Percentiles rank a stretch among this genome's conserved stretches.
phyloP scores from a whole-genome alignment of 2,329 filamentous ascomycete species.

The Venturia nashicola region DNA sequence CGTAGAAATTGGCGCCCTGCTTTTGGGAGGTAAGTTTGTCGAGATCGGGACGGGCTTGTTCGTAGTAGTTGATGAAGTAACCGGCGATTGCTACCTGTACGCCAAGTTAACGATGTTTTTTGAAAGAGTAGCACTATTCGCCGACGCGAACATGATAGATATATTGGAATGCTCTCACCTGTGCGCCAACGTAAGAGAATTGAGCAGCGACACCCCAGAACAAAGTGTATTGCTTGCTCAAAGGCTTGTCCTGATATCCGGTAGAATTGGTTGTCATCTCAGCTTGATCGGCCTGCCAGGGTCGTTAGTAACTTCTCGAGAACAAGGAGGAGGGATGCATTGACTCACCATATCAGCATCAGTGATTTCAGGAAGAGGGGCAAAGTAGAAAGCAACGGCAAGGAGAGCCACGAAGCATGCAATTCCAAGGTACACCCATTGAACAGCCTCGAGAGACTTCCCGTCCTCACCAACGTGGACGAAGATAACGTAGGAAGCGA shows the following conservation, averaged over 20 bases:
- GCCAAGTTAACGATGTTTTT: constrained; percentile 14
- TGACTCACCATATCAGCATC: constrained; percentile 47
- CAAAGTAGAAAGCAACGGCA: constrained; percentile 53
- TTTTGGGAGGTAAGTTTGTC: constrained; percentile 17
- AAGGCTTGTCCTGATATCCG: constrained; percentile 46
- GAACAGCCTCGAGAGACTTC: constrained; percentile 52
- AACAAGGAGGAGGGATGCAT: too few relatives aligned
- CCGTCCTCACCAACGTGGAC: constrained; percentile 44
- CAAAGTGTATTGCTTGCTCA: constrained; percentile 46
- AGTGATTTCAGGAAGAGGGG: constrained; percentile 60
- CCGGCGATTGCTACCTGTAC: constrained; percentile 43
- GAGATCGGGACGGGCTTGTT: constrained; percentile 21
- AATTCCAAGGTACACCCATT: constrained; percentile 74
- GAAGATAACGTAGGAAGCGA: constrained; percentile 60
- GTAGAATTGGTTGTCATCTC: constrained; percentile 36
- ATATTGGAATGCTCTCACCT: constrained; percentile 21
- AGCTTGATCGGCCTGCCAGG: constrained; percentile 39
- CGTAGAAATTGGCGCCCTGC: constrained; percentile 26
- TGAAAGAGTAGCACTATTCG: too few relatives aligned
- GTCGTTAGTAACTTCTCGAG: neutral
- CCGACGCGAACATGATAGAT: too few relatives aligned
- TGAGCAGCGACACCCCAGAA: constrained; percentile 25
- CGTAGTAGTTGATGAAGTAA: constrained; percentile 28
- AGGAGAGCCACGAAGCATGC: constrained; percentile 59
- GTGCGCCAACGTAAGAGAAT: constrained; percentile 43